A percentile compares a stretch with the other conserved stretches of the same genome.
phyloP scores from a whole-genome alignment of 2,329 filamentous ascomycete species.

The Stenocarpella maydis region DNA sequence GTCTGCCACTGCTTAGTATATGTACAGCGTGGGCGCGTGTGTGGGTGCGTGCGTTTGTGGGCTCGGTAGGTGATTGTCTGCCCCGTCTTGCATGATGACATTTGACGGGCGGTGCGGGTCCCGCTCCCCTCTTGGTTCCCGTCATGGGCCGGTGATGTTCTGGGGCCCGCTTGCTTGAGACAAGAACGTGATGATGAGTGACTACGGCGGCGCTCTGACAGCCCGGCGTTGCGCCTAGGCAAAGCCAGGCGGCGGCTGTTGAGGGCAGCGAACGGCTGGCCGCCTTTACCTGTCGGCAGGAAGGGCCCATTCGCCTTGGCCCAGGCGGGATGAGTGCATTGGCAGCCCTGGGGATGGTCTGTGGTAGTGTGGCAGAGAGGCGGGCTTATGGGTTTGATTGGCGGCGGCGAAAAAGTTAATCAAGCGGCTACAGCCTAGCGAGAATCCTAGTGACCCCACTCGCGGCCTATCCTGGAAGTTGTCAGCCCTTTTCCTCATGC shows the following conservation, averaged over 20 bases:
- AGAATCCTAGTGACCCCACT: constrained; percentile 25
- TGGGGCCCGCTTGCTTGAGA: neutral
- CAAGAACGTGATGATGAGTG: neutral
- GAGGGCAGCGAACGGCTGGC: neutral
- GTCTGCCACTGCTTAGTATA: too few relatives aligned
- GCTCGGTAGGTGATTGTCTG: constrained; percentile 3
- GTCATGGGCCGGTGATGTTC: neutral
- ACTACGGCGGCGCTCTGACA: neutral
- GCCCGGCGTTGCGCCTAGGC: constrained; percentile 8
- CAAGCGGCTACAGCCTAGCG: constrained; percentile 32
- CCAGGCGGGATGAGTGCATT: constrained; percentile 12
- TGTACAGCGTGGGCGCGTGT: neutral
- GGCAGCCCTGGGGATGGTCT: constrained; percentile 18
- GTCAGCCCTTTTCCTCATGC: constrained; percentile 24
- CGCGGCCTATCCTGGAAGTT: constrained; percentile 25
- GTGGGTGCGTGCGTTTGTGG: neutral
- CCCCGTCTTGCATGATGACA: neutral
- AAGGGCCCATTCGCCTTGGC: constrained; percentile 10
- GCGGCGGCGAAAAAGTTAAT: constrained; percentile 22
- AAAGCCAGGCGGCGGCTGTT: constrained; percentile 4
- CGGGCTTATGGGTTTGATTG: constrained; percentile 16
- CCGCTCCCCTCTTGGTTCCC: neutral
- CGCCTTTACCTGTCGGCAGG: constrained; percentile 11
- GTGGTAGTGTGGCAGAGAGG: constrained; percentile 23
- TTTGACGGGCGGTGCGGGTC: neutral